A percentile compares a stretch with the other conserved stretches of the same genome.
Conservation (phyloP, 306 rosid genomes). For the Malus fusca region DNA sequence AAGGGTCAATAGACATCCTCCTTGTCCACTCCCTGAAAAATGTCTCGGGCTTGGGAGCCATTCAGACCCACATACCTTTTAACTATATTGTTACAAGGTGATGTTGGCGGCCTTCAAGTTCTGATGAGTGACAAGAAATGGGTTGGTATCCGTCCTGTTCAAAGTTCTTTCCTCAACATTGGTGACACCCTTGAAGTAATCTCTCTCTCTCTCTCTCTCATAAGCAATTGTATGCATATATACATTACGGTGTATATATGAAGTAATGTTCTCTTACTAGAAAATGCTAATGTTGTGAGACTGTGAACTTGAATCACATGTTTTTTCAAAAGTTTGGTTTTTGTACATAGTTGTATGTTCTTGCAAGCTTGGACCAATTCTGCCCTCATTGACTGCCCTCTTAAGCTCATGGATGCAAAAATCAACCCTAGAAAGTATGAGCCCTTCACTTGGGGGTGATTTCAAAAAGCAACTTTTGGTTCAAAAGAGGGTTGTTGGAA, state of each 20-base stretch:
- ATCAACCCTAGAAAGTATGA: not conserved
- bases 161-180: constrained; percentile 4
- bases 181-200: constrained; percentile 1
- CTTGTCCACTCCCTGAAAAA: constrained; percentile 15
- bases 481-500: constrained; percentile 8
- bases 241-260: not conserved
- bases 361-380: constrained; percentile 8
- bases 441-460: constrained; percentile 5
- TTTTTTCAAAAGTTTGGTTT: not conserved
- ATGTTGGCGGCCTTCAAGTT: constrained; percentile 7
- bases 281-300: not conserved
- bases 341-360: not conserved
- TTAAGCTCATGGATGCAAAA: not conserved
- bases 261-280: not conserved
- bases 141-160: constrained; percentile 9
- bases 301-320: not conserved
- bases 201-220: no score
- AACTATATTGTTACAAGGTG: constrained; percentile 7
- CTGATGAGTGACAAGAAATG: not conserved
- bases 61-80: constrained; percentile 10
- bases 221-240: not conserved
- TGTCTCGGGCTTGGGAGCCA: constrained; percentile 14
- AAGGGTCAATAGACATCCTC: constrained; percentile 7
- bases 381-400: not conserved
- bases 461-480: not conserved